A percentile compares a stretch with the other conserved stretches of the same genome.
Evolutionary conservation across 176 grass and related monocot genomes (phyloP).

Genomic region (Aegilops umbellulata): DNA sequence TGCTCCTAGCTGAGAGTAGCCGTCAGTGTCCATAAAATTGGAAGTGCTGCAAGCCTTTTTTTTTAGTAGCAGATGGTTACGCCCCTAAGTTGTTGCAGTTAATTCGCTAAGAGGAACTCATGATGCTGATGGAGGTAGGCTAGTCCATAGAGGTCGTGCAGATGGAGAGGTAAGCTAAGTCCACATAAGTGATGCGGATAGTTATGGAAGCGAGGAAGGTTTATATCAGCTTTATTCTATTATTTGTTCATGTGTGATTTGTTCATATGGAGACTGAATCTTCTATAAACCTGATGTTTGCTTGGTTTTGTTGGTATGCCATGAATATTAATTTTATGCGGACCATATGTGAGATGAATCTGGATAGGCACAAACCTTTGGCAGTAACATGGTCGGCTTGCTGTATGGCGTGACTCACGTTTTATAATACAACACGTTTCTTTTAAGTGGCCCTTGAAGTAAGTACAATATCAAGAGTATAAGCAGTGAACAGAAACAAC

Average conservation of each 20-base stretch:
- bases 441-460: too few species aligned
- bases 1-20: constrained; percentile 15
- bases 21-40: constrained; percentile 30
- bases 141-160: neutral
- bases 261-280: neutral
- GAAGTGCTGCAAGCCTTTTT: constrained; percentile 3
- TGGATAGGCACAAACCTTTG: neutral
- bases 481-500: too few species aligned
- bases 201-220: neutral
- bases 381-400: neutral
- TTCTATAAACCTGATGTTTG: neutral
- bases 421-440: neutral
- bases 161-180: constrained; percentile 19
- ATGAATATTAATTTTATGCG: neutral
- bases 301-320: neutral
- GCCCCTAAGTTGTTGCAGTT: neutral
- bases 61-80: constrained; percentile 13
- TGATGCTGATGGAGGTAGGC: constrained; percentile 19
- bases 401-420: neutral
- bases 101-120: constrained; percentile 2
- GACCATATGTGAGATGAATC: neutral
- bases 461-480: too few species aligned
- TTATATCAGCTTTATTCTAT: neutral
- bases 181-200: neutral
- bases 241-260: neutral